These are phyloP conservation scores for Colletotrichum sp. DNA, from an alignment of 2,329 filamentous ascomycete genomes.

Conservation along the genomic window DNA sequence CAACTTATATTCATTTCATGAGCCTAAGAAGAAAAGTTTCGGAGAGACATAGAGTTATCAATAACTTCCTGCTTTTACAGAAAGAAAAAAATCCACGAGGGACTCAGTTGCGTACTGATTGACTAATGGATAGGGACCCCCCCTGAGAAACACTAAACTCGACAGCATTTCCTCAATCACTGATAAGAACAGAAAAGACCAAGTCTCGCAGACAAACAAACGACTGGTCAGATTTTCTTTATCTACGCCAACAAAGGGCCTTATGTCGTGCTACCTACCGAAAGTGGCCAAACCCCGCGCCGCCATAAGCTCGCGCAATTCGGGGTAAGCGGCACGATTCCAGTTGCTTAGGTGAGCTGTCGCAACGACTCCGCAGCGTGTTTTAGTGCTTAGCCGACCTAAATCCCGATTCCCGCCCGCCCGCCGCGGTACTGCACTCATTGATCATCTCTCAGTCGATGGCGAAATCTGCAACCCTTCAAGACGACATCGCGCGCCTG, in stretches of 20 bases:
- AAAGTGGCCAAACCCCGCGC: neutral
- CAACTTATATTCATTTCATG: neutral
- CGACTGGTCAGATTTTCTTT: neutral
- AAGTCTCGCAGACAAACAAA: neutral
- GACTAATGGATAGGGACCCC: neutral
- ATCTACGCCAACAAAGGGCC: neutral
- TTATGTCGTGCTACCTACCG: neutral
- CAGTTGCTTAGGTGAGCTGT: neutral
- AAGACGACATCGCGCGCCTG: constrained; percentile 7
- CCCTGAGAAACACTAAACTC: neutral
- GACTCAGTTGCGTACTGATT: neutral
- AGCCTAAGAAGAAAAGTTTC: no score
- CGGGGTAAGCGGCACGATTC: neutral
- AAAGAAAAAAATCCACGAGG: accelerated
- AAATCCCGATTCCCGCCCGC: neutral
- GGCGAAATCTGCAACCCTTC: constrained; percentile 14
- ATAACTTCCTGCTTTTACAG: neutral
- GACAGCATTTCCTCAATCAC: neutral
- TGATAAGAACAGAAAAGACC: neutral
- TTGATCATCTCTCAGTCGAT: neutral
- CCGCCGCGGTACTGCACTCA: neutral
- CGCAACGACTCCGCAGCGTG: neutral
- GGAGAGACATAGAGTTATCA: neutral
- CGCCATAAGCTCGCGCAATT: neutral
- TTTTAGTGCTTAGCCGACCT: neutral